Evolutionary conservation across 2,329 filamentous ascomycete species (phyloP).

Genomic region (Daldinia sp.): DNA sequence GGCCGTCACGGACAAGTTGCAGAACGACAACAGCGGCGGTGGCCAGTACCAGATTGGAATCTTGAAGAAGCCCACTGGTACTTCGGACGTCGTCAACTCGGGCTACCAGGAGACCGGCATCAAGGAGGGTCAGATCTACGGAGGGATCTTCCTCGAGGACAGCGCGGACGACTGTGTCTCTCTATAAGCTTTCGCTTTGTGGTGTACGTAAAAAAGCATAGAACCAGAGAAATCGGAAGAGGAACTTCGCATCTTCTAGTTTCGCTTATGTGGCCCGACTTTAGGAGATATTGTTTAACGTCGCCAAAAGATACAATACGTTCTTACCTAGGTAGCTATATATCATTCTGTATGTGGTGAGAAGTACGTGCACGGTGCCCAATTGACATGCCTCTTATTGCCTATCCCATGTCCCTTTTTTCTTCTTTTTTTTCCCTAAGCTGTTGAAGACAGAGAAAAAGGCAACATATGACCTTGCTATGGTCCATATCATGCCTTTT

Average conservation of each 20-base stretch:
- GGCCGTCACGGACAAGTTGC: constrained; percentile 54
- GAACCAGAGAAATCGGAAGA: neutral
- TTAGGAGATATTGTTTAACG: too few species aligned
- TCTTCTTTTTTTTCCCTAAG: too few species aligned
- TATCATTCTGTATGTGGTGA: too few species aligned
- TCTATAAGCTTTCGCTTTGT: constrained; percentile 40
- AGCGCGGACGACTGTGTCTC: constrained; percentile 53
- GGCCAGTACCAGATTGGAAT: constrained; percentile 66
- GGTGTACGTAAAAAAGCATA: neutral
- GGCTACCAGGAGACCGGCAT: constrained; percentile 58
- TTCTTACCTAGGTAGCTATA: too few species aligned
- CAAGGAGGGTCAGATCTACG: constrained; percentile 60
- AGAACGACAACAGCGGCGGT: constrained; percentile 61
- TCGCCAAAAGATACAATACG: too few species aligned
- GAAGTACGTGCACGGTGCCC: too few species aligned
- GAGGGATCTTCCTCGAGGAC: constrained; percentile 60
- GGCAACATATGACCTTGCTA: too few species aligned
- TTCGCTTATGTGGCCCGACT: too few species aligned
- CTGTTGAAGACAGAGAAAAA: too few species aligned
- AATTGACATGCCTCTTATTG: too few species aligned
- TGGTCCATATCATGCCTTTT: too few species aligned
- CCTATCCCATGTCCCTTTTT: too few species aligned
- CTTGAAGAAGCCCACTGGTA: constrained; percentile 65
- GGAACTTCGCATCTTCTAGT: neutral
- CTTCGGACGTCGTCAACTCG: constrained; percentile 57